These are phyloP conservation scores for Penicillium salamii DNA, from an alignment of 495 filamentous ascomycete genomes.

Conservation along the genomic window DNA sequence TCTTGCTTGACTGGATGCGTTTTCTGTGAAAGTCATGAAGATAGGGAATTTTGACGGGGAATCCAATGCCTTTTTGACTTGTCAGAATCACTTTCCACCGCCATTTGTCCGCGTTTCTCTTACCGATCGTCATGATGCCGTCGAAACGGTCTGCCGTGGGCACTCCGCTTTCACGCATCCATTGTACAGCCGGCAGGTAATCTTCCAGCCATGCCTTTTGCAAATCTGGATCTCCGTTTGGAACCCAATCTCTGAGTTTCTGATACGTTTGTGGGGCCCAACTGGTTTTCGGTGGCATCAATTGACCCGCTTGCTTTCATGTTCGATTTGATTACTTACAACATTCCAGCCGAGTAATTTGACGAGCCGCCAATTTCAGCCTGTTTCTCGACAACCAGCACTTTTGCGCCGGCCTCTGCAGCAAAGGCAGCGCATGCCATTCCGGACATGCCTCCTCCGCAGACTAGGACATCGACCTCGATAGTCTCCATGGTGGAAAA, in stretches of 20 bases:
- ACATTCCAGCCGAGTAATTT: slow-evolving; percentile 27
- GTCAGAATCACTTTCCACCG: background rate
- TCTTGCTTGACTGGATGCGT: slow-evolving; percentile 12
- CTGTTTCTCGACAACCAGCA: slow-evolving; percentile 26
- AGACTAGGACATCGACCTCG: slow-evolving; percentile 24
- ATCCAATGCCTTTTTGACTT: slow-evolving; percentile 19
- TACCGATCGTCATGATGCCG: slow-evolving; percentile 32
- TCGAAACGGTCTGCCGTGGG: slow-evolving; percentile 24
- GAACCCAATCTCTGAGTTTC: slow-evolving; percentile 24
- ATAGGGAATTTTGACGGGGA: slow-evolving; percentile 21
- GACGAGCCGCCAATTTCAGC: slow-evolving; percentile 20
- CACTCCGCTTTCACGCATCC: slow-evolving; percentile 26
- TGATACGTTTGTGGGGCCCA: slow-evolving; percentile 24
- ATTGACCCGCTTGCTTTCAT: background rate
- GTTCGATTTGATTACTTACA: slow-evolving; percentile 10
- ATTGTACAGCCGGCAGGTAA: slow-evolving; percentile 26
- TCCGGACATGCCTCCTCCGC: slow-evolving; percentile 31
- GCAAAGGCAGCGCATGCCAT: slow-evolving; percentile 28
- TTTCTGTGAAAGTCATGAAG: slow-evolving; percentile 18
- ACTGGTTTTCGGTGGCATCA: slow-evolving; percentile 5
- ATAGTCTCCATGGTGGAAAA: slow-evolving; percentile 15
- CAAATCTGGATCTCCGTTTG: slow-evolving; percentile 19
- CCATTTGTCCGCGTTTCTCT: background rate
- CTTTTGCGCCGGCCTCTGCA: slow-evolving; percentile 19
- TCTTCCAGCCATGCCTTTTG: slow-evolving; percentile 25